A percentile compares a stretch with the other conserved stretches of the same genome.
Evolutionary conservation across 352 stramenopile genomes (phyloP).

Genomic region (Phytophthora sojae): DNA sequence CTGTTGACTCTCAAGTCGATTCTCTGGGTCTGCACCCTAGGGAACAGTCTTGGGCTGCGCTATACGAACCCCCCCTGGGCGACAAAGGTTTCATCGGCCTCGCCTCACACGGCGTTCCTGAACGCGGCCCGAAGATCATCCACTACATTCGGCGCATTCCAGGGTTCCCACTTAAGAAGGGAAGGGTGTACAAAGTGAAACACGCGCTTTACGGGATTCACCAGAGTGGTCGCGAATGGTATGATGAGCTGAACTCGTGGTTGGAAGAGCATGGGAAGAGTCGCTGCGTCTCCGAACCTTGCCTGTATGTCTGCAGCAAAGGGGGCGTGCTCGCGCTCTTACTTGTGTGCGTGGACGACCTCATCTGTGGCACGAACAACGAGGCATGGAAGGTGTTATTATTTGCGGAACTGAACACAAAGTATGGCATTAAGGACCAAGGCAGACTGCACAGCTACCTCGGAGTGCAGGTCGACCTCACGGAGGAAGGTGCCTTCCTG

Average conservation of each 20-base stretch:
- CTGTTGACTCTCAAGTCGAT: too few relatives aligned
- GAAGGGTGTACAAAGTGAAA: neutral
- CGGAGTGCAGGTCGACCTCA: neutral
- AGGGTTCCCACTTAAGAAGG: neutral
- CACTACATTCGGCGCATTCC: neutral
- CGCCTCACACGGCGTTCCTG: slow-evolving; percentile 14
- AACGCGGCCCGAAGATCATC: slow-evolving; percentile 3
- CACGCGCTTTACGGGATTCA: neutral
- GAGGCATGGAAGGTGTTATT: neutral
- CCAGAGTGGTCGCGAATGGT: too few relatives aligned
- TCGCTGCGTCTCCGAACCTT: too few relatives aligned
- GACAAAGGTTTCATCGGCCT: too few relatives aligned
- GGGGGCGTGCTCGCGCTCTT: too few relatives aligned
- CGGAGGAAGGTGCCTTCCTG: neutral
- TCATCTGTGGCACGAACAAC: neutral
- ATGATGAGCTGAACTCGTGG: too few relatives aligned
- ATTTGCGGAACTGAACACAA: neutral
- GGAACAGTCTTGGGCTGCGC: too few relatives aligned
- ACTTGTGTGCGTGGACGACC: neutral
- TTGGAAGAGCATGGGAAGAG: too few relatives aligned
- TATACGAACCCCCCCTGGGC: too few relatives aligned
- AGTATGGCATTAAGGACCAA: neutral
- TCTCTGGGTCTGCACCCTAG: too few relatives aligned
- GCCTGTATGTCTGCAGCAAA: too few relatives aligned
- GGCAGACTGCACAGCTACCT: neutral